Base-by-base conservation (phyloP, 2,329 filamentous ascomycete species). In the Diaporthe eres region DNA sequence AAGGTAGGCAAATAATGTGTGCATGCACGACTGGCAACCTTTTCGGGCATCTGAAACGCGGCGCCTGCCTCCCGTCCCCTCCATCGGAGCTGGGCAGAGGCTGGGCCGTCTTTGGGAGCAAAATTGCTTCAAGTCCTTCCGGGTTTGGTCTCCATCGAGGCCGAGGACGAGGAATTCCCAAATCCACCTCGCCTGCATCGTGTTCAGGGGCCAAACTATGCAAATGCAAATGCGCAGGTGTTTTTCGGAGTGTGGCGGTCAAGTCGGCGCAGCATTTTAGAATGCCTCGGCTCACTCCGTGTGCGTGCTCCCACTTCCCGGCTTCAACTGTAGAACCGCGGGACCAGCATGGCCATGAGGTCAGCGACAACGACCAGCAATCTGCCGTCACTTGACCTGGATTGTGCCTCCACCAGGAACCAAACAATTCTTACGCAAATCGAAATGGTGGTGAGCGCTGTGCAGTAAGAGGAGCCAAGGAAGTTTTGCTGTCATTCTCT, bases 251-350 rank as follows among this genome's bases (percentile, higher is more conserved):
- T 39, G 65, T 55, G 72, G 61, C 61, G 61, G 34, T 34, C n/a
- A 55, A n/a, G 31, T 71, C 39, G 70, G 70, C 70, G 61, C 60
- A 75, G 70, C 70, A 60, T 34, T 47, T 47, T 28, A 57, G 12
- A 57, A 47, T 17, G 17, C 22, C 47, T 55, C 49, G 61, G 42
- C 61, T n/a, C 42, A 34, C 61, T 22, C 61, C 17, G 42, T 65
- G 47, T 70, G 13, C 25, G 53, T 10, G 37, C 42, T 28, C 68
- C 74, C 68, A 75, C 74, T 47, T 75, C 47, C 67, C 74, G 67
- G 74, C 37, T 34, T 31, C 10, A 25, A 22, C 15, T 63, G 60
- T 63, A 60, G 34, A 12, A 22, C 22, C 10, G 34, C 22, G 22
- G 37, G 57, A 61, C 34, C 57, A 5, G 34, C 8, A 15, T 34